These are phyloP conservation scores for Aureobasidium sp. DNA, from an alignment of 2,329 filamentous ascomycete species.

Conservation along the genomic window DNA sequence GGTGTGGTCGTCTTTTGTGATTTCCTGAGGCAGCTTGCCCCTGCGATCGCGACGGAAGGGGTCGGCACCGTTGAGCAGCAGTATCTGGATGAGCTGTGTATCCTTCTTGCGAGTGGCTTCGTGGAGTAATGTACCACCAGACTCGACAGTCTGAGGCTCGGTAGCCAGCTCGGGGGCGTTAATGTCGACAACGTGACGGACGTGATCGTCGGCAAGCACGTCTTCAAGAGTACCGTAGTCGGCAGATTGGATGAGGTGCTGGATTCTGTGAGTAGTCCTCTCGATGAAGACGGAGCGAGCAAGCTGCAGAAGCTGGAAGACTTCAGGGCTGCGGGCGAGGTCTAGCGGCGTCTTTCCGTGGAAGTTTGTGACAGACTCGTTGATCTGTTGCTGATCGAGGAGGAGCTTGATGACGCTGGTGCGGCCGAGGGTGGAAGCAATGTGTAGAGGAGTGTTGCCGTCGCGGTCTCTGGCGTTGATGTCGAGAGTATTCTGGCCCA, in stretches of 20 bases:
- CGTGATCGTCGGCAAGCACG: slow-evolving; percentile 72
- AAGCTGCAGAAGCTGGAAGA: slow-evolving; percentile 90
- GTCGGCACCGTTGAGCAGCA: slow-evolving; percentile 89
- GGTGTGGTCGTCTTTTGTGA: slow-evolving; percentile 89
- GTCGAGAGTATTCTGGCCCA: slow-evolving; percentile 49
- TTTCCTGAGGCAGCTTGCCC: slow-evolving; percentile 90
- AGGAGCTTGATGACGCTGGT: slow-evolving; percentile 73
- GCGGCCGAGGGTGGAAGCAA: slow-evolving; percentile 77
- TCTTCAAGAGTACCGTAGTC: slow-evolving; percentile 73
- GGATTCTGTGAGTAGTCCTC: slow-evolving; percentile 72
- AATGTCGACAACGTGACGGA: slow-evolving; percentile 82
- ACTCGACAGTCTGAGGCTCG: slow-evolving; percentile 65
- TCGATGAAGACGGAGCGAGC: slow-evolving; percentile 86
- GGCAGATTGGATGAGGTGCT: slow-evolving; percentile 61
- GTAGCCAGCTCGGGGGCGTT: slow-evolving; percentile 85
- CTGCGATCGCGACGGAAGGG: slow-evolving; percentile 92
- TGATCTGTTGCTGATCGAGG: slow-evolving; percentile 73
- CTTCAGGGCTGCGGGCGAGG: slow-evolving; percentile 82
- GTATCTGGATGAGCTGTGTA: slow-evolving; percentile 75
- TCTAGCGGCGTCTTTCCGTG: slow-evolving; percentile 81
- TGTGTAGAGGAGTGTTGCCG: slow-evolving; percentile 85
- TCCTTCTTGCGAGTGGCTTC: slow-evolving; percentile 88
- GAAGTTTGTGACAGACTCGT: slow-evolving; percentile 79
- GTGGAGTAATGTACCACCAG: slow-evolving; percentile 86
- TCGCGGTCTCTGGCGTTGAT: slow-evolving; percentile 87